phyloP scores from a whole-genome alignment of 345 rosid genomes.

The Camelina sativa region DNA sequence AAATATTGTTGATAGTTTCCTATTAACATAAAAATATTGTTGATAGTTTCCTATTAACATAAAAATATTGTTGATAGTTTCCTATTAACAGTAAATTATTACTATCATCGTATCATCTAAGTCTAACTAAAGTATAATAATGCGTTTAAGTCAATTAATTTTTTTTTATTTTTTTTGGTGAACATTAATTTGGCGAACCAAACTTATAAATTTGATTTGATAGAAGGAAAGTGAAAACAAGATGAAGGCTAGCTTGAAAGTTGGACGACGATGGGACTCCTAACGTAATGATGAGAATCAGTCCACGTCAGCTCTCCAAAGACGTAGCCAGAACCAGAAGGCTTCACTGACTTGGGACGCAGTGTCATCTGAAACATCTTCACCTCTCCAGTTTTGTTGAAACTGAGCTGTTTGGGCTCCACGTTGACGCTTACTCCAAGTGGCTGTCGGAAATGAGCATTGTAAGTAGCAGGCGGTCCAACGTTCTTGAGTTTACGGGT shows the following conservation, averaged over 20 bases:
- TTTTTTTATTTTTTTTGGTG: not conserved
- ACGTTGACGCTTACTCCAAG: constrained; percentile 56
- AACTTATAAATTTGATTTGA: not conserved
- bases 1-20: no score
- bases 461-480: constrained; percentile 63
- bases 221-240: not conserved
- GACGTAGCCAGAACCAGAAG: constrained; percentile 47
- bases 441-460: constrained; percentile 43
- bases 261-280: constrained; percentile 47
- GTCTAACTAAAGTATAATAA: not conserved
- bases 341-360: constrained; percentile 1
- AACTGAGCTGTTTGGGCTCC: constrained; percentile 53
- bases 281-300: constrained; percentile 43
- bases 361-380: constrained; percentile 47
- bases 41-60: not conserved
- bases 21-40: no score
- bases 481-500: constrained; percentile 68
- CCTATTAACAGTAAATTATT: no score
- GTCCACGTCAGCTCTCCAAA: constrained; percentile 61
- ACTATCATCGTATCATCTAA: no score
- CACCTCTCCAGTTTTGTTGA: constrained; percentile 59
- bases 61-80: no score
- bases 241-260: constrained; percentile 21
- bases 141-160: not conserved
- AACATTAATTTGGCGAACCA: constrained; percentile 1